A percentile compares a stretch with the other conserved stretches of the same genome.
These are phyloP conservation scores for Populus simonii DNA, from an alignment of 345 rosid genomes.

Conservation along the genomic window DNA sequence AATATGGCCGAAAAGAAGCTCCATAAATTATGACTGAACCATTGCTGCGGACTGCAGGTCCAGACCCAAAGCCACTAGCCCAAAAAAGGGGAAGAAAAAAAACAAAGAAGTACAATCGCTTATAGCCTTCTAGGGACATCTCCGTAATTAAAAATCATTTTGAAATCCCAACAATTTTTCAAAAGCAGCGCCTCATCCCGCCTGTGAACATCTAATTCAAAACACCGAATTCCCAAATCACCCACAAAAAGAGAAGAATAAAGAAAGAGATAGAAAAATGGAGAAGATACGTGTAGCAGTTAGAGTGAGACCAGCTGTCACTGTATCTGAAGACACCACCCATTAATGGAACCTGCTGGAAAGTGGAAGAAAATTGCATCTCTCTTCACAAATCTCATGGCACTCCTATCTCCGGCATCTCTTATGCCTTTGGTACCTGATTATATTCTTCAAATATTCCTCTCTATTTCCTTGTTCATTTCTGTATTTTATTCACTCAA, in stretches of 20 bases:
- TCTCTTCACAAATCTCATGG: slow-evolving; percentile 70
- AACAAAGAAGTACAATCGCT: neutral
- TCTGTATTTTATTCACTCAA: neutral
- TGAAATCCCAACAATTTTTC: slow-evolving; percentile 7
- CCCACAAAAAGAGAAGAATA: too few species aligned
- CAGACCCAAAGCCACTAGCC: neutral
- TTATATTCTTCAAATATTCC: neutral
- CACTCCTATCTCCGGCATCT: slow-evolving; percentile 59
- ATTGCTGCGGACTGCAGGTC: neutral
- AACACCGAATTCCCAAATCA: neutral
- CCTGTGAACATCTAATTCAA: slow-evolving; percentile 4
- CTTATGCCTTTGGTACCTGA: slow-evolving; percentile 67
- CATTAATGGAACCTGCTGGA: slow-evolving; percentile 47
- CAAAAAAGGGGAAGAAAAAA: neutral
- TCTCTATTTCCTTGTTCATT: neutral
- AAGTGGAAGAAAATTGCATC: slow-evolving; percentile 64
- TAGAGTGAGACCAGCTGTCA: slow-evolving; percentile 57
- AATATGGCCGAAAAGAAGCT: neutral
- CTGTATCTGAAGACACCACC: slow-evolving; percentile 24
- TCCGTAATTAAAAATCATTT: slow-evolving; percentile 3
- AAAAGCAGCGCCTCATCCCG: slow-evolving; percentile 25
- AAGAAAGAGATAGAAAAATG: slow-evolving; percentile 27
- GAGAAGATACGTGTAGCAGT: slow-evolving; percentile 96
- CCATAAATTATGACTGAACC: neutral
- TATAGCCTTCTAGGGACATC: slow-evolving; percentile 2